Percentiles rank a stretch among this genome's conserved stretches.
phyloP scores from a whole-genome alignment of 768 basidiomycete genomes.

The Psilocybe sp. region DNA sequence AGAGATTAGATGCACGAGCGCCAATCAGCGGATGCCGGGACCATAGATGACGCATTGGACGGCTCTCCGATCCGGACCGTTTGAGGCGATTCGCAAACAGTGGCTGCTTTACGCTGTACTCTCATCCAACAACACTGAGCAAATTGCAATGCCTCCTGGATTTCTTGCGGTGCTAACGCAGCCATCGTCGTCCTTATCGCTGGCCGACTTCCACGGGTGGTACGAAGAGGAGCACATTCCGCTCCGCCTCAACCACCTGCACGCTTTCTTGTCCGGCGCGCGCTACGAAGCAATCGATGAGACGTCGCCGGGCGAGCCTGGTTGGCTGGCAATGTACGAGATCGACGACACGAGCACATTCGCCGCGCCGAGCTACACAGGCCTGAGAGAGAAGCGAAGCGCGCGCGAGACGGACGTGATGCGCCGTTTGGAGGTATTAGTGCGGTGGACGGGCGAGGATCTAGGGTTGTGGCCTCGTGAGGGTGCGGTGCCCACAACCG shows the following conservation, averaged over 20 bases:
- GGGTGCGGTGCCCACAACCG: constrained; percentile 6
- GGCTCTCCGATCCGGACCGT: too few species aligned
- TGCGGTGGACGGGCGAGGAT: constrained; percentile 34
- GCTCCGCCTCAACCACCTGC: constrained; percentile 41
- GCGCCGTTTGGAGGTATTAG: constrained; percentile 37
- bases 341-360: constrained; percentile 40
- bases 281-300: constrained; percentile 37
- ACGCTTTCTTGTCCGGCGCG: constrained; percentile 46
- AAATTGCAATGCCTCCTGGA: constrained; percentile 34
- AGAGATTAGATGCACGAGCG: too few species aligned
- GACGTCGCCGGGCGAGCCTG: constrained; percentile 17
- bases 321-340: constrained; percentile 52
- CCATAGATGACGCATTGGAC: too few species aligned
- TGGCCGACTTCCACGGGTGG: constrained; percentile 55
- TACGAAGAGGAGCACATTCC: constrained; percentile 58
- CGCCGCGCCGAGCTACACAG: constrained; percentile 39
- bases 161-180: constrained; percentile 50
- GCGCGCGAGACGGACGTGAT: constrained; percentile 41
- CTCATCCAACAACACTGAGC: too few species aligned
- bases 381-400: constrained; percentile 41
- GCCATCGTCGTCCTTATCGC: constrained; percentile 36
- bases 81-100: too few species aligned
- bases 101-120: too few species aligned
- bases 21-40: too few species aligned
- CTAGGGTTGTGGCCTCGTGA: constrained; percentile 8